Evolutionary conservation across 1,139 yeast species (phyloP), one percentile per base, ranked within the genome.

Genomic region (Candida sp.): DNA sequence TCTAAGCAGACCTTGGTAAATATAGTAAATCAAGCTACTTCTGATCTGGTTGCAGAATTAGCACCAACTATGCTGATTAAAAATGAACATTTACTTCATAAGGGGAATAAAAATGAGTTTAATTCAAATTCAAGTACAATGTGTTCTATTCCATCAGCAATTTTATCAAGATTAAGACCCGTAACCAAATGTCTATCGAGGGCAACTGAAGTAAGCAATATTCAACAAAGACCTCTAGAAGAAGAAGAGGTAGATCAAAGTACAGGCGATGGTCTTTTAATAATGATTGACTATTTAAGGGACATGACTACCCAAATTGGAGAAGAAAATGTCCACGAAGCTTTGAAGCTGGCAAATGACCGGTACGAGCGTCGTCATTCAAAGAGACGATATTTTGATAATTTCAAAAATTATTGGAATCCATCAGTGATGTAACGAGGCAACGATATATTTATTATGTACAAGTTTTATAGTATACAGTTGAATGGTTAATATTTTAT

Each of bases 261-360:
- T 12, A 12, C 34, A n/a, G 34, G 12, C 11, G 34, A 32, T 29
- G 33, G n/a, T 19, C 34, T 37, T 29, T 22, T 37, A 4, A 27
- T 30, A 22, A 37, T 37, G 33, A 11, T 29, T 5, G 33, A 27
- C 4, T 37, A 21, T 6, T 19, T n/a, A 21, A 27, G 34, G 12
- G 21, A 37, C 6, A 15, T 37, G 5, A 23, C 39, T 4, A 12
- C 23, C 12, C 39, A 37, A 21, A 29, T 37, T 21, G 39, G 39
- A 5, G 39, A 27, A 37, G 39, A 37, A 29, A 37, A 37, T 5
- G 39, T 37, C 8, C 22, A 27, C 2, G 39, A 37, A 4, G 21
- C 30, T 23, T 25, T 37, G n/a, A 27, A 25, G 4, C 39, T 37
- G 39, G 39, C 39, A 5, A 29, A 27, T 7, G 23, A 37, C 5